Conservation (phyloP, 768 basidiomycete genomes). For the Mycena pura region DNA sequence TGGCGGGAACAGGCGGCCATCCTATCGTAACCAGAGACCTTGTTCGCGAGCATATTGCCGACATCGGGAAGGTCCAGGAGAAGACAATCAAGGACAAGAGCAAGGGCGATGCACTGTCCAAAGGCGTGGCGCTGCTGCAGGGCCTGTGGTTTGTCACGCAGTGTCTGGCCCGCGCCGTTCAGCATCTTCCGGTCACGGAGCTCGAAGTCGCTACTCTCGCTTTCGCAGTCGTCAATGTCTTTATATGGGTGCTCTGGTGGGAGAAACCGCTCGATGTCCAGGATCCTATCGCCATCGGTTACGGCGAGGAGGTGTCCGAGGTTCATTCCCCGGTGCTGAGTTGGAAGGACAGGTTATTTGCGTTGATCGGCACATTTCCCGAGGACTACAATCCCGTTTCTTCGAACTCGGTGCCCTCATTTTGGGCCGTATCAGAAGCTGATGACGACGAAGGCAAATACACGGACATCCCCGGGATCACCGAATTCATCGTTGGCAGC, state of each 20-base stretch:
- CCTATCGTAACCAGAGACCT: slow-evolving; percentile 7
- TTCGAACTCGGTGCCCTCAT: neutral
- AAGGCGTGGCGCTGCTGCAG: slow-evolving; percentile 42
- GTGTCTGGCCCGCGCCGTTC: slow-evolving; percentile 30
- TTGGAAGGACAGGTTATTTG: neutral
- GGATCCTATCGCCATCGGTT: slow-evolving; percentile 23
- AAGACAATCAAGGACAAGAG: slow-evolving; percentile 29
- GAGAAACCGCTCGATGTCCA: slow-evolving; percentile 44
- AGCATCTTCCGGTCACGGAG: slow-evolving; percentile 38
- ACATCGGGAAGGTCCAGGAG: neutral
- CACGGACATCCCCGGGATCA: neutral
- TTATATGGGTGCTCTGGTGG: slow-evolving; percentile 45
- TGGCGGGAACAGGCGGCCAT: too few relatives aligned
- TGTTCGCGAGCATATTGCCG: neutral
- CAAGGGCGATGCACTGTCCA: slow-evolving; percentile 43
- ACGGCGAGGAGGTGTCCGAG: neutral
- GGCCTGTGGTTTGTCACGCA: slow-evolving; percentile 43
- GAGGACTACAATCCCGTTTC: neutral
- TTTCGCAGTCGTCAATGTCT: slow-evolving; percentile 37
- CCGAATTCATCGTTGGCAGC: neutral
- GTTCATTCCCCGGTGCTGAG: neutral
- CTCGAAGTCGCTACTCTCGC: slow-evolving; percentile 46
- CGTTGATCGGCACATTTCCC: neutral
- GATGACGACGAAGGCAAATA: too few relatives aligned
- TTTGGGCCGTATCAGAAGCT: neutral